Evolutionary conservation across 345 rosid genomes (phyloP).

Genomic region (Camelina hispida): DNA sequence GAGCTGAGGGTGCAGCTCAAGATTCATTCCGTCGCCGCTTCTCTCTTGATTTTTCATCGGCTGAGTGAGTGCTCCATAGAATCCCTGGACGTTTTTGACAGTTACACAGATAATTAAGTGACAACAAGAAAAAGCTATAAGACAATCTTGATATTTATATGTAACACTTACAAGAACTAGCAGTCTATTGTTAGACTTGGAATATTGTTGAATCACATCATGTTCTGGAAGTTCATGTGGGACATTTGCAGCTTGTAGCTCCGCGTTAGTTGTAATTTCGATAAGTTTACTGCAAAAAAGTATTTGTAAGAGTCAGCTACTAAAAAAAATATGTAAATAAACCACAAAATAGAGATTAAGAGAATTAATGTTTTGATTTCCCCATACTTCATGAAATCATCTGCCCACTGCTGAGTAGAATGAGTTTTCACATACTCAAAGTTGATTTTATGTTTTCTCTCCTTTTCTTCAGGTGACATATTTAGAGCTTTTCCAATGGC

Average conservation of each 20-base stretch:
- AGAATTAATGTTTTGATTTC: slow-evolving; percentile 5
- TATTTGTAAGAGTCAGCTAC: slow-evolving; percentile 9
- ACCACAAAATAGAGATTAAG: neutral
- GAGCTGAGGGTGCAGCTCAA: slow-evolving; percentile 80
- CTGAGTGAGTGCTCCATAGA: slow-evolving; percentile 86
- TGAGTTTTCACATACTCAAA: slow-evolving; percentile 74
- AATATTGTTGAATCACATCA: slow-evolving; percentile 69
- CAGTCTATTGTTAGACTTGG: slow-evolving; percentile 71
- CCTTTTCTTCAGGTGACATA: slow-evolving; percentile 81
- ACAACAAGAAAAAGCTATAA: slow-evolving; percentile 5
- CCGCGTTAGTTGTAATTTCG: slow-evolving; percentile 77
- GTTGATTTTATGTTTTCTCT: slow-evolving; percentile 80
- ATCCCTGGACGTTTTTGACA: slow-evolving; percentile 61
- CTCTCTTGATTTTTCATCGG: slow-evolving; percentile 71
- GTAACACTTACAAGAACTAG: slow-evolving; percentile 67
- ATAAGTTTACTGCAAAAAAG: slow-evolving; percentile 67
- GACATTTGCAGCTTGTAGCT: slow-evolving; percentile 67
- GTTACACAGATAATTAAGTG: neutral
- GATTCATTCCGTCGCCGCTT: slow-evolving; percentile 80
- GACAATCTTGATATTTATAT: neutral
- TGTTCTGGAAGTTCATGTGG: slow-evolving; percentile 72
- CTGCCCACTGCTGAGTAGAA: slow-evolving; percentile 98
- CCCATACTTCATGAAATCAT: slow-evolving; percentile 86
- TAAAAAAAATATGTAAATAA: neutral
- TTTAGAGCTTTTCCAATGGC: slow-evolving; percentile 80